A percentile compares a stretch with the other conserved stretches of the same genome.
Conservation (phyloP, 2,329 filamentous ascomycete species). For the Aspergillus caelatus region DNA sequence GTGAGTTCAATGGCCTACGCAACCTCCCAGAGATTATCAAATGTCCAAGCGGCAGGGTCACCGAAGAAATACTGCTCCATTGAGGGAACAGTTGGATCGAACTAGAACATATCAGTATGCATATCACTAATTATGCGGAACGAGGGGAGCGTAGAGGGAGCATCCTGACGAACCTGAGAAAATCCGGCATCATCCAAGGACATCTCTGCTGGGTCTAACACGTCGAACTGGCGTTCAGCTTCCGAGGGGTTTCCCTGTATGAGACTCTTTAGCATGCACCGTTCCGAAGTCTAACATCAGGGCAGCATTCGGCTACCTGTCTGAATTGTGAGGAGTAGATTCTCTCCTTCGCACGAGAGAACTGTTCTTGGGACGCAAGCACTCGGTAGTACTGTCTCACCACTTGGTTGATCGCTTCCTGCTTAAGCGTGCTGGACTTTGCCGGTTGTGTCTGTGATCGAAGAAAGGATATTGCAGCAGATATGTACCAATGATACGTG, state of each 20-base stretch:
- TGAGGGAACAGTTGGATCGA: not conserved
- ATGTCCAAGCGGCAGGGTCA: not conserved
- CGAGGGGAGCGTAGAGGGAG: accelerated
- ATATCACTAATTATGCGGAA: not conserved
- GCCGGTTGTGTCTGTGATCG: not conserved
- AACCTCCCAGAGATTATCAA: not conserved
- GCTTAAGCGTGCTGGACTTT: not conserved
- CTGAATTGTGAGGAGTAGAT: not conserved
- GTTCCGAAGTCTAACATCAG: not conserved
- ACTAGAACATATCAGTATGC: not conserved
- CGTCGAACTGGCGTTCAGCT: not conserved
- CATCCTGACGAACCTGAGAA: not conserved
- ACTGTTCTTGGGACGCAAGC: not conserved
- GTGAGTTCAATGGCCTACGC: not conserved
- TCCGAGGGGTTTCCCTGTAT: not conserved
- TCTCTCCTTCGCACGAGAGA: not conserved
- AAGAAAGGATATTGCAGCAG: not conserved
- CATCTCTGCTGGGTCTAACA: not conserved
- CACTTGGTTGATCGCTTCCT: not conserved
- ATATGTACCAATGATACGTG: not conserved
- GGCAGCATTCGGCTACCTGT: not conserved
- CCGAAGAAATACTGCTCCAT: not conserved
- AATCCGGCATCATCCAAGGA: not conserved
- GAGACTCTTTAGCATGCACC: not conserved
- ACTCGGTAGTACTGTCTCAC: not conserved